Conservation (phyloP, 2,329 filamentous ascomycete genomes). For the Blastomyces silverae region DNA sequence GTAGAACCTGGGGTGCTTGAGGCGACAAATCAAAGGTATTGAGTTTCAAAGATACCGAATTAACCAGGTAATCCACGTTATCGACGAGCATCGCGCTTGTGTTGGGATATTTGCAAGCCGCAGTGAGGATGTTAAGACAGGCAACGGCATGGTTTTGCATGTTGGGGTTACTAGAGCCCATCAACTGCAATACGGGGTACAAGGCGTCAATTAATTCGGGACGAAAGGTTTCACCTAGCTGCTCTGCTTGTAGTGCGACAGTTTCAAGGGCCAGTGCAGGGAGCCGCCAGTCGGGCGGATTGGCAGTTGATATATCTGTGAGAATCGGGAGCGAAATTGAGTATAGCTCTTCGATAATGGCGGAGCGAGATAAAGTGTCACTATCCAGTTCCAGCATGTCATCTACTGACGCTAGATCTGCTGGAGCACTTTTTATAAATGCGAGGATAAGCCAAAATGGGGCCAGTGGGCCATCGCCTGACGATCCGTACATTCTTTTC, state of each 20-base stretch:
- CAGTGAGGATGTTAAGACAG: slow-evolving; percentile 72
- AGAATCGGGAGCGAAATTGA: slow-evolving; percentile 38
- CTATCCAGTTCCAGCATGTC: slow-evolving; percentile 56
- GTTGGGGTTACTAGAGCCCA: slow-evolving; percentile 62
- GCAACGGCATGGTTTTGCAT: slow-evolving; percentile 76
- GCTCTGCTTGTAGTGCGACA: slow-evolving; percentile 66
- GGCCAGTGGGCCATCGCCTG: slow-evolving; percentile 56
- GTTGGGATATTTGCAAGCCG: slow-evolving; percentile 64
- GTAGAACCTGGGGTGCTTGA: slow-evolving; percentile 78
- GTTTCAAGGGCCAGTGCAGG: slow-evolving; percentile 75
- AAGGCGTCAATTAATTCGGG: slow-evolving; percentile 83
- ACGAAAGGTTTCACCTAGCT: slow-evolving; percentile 62
- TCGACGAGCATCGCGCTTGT: slow-evolving; percentile 75
- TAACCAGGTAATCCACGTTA: slow-evolving; percentile 95
- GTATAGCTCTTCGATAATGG: slow-evolving; percentile 42
- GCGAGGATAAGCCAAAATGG: slow-evolving; percentile 75
- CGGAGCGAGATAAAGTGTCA: slow-evolving; percentile 22
- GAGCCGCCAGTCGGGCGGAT: slow-evolving; percentile 59
- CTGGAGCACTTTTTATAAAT: slow-evolving; percentile 55
- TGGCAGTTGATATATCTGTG: slow-evolving; percentile 34
- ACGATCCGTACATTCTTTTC: slow-evolving; percentile 53
- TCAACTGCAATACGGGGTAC: slow-evolving; percentile 82
- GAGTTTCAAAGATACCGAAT: slow-evolving; percentile 78
- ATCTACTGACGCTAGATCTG: slow-evolving; percentile 51
- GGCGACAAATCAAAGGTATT: slow-evolving; percentile 91